Conservation (phyloP, 495 filamentous ascomycete genomes). For the Aspergillus wentii region DNA sequence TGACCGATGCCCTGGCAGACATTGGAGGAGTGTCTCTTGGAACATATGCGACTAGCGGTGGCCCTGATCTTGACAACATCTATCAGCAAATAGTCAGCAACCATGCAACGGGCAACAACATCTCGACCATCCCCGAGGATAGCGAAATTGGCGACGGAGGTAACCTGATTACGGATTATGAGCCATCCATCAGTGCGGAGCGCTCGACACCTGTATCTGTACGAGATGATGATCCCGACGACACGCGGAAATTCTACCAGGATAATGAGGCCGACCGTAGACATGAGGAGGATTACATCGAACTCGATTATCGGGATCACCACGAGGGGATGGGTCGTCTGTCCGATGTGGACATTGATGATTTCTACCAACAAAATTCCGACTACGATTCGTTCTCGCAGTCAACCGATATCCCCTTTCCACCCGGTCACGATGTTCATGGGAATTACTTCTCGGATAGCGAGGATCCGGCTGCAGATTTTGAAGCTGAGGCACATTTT, state of each 20-base stretch:
- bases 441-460: conserved; percentile 13
- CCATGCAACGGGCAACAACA: conserved; percentile 9
- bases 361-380: conserved; percentile 27
- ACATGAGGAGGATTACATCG: conserved; percentile 6
- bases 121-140: conserved; percentile 18
- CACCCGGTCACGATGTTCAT: conserved; percentile 13
- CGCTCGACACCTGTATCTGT: conserved; percentile 8
- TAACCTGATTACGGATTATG: conserved; percentile 27
- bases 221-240: conserved; percentile 25
- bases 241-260: conserved; percentile 33
- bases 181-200: conserved; percentile 13
- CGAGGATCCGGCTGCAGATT: conserved; percentile 11
- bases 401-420: conserved; percentile 8
- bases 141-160: conserved; percentile 15
- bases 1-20: conserved; percentile 18
- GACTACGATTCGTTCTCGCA: conserved; percentile 13
- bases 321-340: conserved; percentile 1
- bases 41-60: no score
- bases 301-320: not conserved
- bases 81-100: conserved; percentile 17
- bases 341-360: conserved; percentile 29
- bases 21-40: conserved; percentile 15
- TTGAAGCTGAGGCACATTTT: conserved; percentile 16
- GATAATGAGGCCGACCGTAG: conserved; percentile 22
- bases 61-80: no score